Conservation (phyloP, 257 asterid species). For the Plantago ovata region DNA sequence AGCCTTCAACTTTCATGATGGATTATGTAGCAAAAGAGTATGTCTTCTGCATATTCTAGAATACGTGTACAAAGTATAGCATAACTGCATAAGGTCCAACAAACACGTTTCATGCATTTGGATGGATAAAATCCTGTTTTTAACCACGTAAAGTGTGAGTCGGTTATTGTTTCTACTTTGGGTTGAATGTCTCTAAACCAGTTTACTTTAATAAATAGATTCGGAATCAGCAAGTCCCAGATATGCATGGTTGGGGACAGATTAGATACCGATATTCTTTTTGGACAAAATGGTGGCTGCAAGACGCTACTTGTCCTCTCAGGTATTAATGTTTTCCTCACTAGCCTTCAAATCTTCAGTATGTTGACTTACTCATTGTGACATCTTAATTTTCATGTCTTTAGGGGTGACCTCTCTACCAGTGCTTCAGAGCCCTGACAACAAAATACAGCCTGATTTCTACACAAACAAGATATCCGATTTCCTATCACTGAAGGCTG, state of each 20-base stretch:
- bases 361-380: background rate
- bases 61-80: too few relatives aligned
- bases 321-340: constrained; percentile 36
- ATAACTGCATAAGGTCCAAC: too few relatives aligned
- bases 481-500: constrained; percentile 75
- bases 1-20: constrained; percentile 98
- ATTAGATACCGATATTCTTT: constrained; percentile 86
- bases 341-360: background rate
- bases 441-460: constrained; percentile 80
- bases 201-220: constrained; percentile 41
- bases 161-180: background rate
- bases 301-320: constrained; percentile 95
- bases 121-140: too few relatives aligned
- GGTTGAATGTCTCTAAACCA: background rate
- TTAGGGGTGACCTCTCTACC: constrained; percentile 76
- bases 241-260: constrained; percentile 99
- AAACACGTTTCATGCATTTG: too few relatives aligned
- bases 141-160: background rate
- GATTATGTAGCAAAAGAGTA: constrained; percentile 87
- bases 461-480: constrained; percentile 88
- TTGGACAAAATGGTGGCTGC: constrained; percentile 98
- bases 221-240: constrained; percentile 80
- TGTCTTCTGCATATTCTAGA: constrained; percentile 18
- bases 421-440: constrained; percentile 75
- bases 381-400: background rate